Evolutionary conservation across 257 asterid species (phyloP).

Genomic region (Solanum bulbocastanum): DNA sequence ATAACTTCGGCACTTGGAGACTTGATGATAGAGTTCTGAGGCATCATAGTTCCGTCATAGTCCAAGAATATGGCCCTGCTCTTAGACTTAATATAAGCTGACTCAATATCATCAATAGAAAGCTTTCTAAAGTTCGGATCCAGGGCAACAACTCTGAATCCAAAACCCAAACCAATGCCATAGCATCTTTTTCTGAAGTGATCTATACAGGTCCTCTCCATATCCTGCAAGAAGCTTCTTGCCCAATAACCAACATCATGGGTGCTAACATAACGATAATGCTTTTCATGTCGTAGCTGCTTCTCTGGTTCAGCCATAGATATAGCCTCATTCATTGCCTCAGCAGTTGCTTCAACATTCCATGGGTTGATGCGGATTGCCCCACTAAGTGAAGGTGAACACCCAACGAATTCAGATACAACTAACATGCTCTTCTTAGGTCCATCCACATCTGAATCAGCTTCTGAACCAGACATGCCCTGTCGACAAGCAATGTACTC

Average conservation of each 20-base stretch:
- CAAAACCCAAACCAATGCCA: constrained; percentile 78
- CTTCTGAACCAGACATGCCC: constrained; percentile 46
- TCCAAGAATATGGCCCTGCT: constrained; percentile 68
- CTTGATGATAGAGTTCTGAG: constrained; percentile 51
- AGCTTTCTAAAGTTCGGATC: constrained; percentile 73
- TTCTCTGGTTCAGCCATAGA: constrained; percentile 62
- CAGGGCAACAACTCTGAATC: constrained; percentile 69
- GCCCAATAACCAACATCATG: constrained; percentile 77
- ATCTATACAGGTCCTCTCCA: constrained; percentile 72
- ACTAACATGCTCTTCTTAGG: constrained; percentile 85
- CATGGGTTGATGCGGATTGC: constrained; percentile 78
- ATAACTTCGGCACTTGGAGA: constrained; percentile 52
- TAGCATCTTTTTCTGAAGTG: constrained; percentile 66
- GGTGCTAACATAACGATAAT: constrained; percentile 66
- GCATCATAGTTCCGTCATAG: constrained; percentile 82
- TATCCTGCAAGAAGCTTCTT: constrained; percentile 82
- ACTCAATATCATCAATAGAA: constrained; percentile 46
- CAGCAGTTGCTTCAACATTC: constrained; percentile 69
- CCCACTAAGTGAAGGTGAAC: constrained; percentile 89
- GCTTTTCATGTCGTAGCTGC: constrained; percentile 72
- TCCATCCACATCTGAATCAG: constrained; percentile 36
- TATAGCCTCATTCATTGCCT: constrained; percentile 66
- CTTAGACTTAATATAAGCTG: constrained; percentile 53
- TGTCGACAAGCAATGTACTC: constrained; percentile 79
- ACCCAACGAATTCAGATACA: constrained; percentile 78